Evolutionary conservation across 2,329 filamentous ascomycete species (phyloP), one percentile per base, ranked within the genome.

Genomic region (Thelonectria olida): DNA sequence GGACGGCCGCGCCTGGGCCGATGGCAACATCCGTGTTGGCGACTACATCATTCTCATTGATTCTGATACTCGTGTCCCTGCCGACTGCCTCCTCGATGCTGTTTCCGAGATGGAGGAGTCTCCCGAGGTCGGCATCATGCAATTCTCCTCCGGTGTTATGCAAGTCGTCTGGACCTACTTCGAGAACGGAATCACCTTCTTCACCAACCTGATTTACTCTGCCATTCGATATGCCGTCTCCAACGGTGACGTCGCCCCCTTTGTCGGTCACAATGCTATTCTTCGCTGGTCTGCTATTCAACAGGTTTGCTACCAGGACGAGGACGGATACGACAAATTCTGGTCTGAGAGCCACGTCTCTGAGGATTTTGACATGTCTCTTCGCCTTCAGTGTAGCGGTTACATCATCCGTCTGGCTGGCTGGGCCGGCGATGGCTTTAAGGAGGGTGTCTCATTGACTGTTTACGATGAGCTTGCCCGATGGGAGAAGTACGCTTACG

Each of bases 401-500:
- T 93, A 92, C 75, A 88, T 89, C 64, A 89, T 92, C 67, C 89
- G 91, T 27, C 82, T 93, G 22, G 90, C 88, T 8, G 87, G 89
- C 19, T 93, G 91, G 84, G 88, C 88, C 7, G 88, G 88, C 36
- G 87, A 90, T n/a, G 90, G 88, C 49, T 93, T 93, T 82, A 90
- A 93, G 74, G 92, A 95, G 74, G 92, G 92, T 66, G 92, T 95
- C 54, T 94, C 92, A 2, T 81, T 95, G 58, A 95, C 92, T 1
- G 91, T 95, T 9, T 93, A 95, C 73, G 92, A 95, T 76, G 92
- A 95, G 76, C 82, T 95, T 61, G 90, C 91, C 2, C 89, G 92
- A 58, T 95, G 92, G 92, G 92, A 95, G 73, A 95, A 95, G 78
- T 93, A 93, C 74, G 92, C 92, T 3, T 94, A 93, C 70, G 91